Evolutionary conservation across 306 rosid species (phyloP), one percentile per base, ranked within the genome.

Genomic region (Rosa persica): DNA sequence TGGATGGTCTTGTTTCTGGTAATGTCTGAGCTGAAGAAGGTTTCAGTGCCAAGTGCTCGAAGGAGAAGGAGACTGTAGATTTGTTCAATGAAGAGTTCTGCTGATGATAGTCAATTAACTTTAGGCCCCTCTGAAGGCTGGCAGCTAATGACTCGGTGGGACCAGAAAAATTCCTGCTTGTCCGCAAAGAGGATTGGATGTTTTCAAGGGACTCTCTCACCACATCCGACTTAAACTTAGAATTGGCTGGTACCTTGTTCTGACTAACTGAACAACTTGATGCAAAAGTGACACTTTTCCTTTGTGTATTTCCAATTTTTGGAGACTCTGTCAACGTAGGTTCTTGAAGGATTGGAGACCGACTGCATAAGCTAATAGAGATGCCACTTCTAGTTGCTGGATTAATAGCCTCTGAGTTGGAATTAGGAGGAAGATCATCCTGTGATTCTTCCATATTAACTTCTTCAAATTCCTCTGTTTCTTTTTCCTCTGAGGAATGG

Each of bases 81-180:
- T 85, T 91, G 83, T 88, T 91, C 64, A 81, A 39, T 83, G 85
- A 83, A 1, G 97, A 90, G 86, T 86, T 93, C 72, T 88, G 82
- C 85, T 96, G 97, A 83, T 95, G 99, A 81, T 74, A 25, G 75
- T 96, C 99, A 80, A 96, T 93, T 75, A 96, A 90, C 80, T 93
- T 88, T 60, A 96, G 81, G 73, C 99, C 98, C 83, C 97, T 95
- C 78, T 95, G 95, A 51, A 96, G 98, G 82, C 99, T 96, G 51
- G 98, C 94, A 34, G 90, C 99, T 87, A 96, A 87, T 70, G 94
- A 91, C 85, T 93, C 96, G 0, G 98, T 84, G 1, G 96, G 98
- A 71, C 93, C 97, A 13, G 88, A 80, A 70, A 84, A 86, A 52
- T 79, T 83, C 82, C 88, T 90, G 89, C 89, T 88, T 67, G 93